Percentiles rank a stretch among this genome's conserved stretches.
These are phyloP conservation scores for Huntiella moniliformis DNA, from an alignment of 2,329 filamentous ascomycete genomes.

Conservation along the genomic window DNA sequence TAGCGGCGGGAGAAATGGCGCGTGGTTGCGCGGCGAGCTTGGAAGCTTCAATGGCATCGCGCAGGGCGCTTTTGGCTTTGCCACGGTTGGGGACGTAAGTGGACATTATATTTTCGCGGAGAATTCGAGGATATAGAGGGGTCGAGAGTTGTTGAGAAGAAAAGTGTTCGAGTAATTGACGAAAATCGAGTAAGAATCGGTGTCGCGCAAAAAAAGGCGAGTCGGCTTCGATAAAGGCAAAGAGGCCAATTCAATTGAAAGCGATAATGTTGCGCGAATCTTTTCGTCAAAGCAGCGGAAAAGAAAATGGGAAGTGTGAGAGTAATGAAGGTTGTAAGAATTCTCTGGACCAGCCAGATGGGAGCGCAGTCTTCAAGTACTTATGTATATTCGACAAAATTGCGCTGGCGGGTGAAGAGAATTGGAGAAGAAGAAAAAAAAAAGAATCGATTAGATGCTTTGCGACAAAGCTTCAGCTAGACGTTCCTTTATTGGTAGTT, in stretches of 20 bases:
- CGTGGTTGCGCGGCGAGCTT: constrained; percentile 38
- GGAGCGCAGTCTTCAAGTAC: too few species aligned
- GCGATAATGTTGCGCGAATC: not conserved
- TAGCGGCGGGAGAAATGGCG: constrained; percentile 38
- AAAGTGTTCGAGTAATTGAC: not conserved
- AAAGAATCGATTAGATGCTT: not conserved
- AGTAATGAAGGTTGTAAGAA: too few species aligned
- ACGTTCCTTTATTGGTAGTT: too few species aligned
- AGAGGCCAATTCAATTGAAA: not conserved
- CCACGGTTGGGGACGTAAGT: constrained; percentile 5
- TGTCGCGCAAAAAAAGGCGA: not conserved
- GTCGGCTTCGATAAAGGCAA: too few species aligned
- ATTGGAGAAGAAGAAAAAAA: not conserved
- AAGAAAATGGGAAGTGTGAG: too few species aligned
- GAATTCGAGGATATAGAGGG: too few species aligned
- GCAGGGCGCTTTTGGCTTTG: constrained; percentile 3
- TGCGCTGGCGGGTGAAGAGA: not conserved
- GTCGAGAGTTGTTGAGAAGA: not conserved
- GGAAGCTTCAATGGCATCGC: constrained; percentile 24
- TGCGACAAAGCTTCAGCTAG: too few species aligned
- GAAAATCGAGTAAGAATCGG: too few species aligned
- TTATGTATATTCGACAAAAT: not conserved
- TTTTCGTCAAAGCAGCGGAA: too few species aligned
- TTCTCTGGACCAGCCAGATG: too few species aligned
- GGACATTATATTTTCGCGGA: too few species aligned